Evolutionary conservation across 768 basidiomycete species (phyloP), one percentile per base, ranked within the genome.

Genomic region (Paxillus involutus): DNA sequence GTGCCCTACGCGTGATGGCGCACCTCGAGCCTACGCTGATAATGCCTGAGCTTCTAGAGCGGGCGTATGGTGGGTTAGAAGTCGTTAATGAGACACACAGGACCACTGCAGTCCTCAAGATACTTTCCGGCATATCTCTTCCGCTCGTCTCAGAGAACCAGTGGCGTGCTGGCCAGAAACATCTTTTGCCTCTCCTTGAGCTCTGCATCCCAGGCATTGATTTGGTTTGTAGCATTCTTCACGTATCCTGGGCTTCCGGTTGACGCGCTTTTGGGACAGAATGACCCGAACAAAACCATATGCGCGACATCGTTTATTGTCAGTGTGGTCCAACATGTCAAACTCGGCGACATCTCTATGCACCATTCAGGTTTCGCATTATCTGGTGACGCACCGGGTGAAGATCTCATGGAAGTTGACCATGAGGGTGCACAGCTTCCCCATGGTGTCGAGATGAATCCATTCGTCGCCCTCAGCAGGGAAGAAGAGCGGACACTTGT

Each of bases 71-170:
- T 36, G 94, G 94, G 0, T 75, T 98, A n/a, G 94, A 97, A 66
- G 86, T 88, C 11, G 82, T 98, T 16, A 94, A 95, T 59, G 95
- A 98, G 77, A 98, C 96, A 0, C 93, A 97, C 67, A 77, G 95
- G 39, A 97, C 95, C 4, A 94, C 93, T 2, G 91, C 95, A 1
- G 91, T 93, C 10, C 77, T 98, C 43, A 91, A 88, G 48, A 89
- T 90, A 68, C 79, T 98, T 29, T 82, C 89, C 17, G 86, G 84
- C 2, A 83, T 94, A 26, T 76, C 91, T 16, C 78, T 86, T 4
- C 86, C 92, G 10, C 71, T 98, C 16, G 82, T 90, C 3, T 85
- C 84, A 3, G 89, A 94, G 64, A 81, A 75, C 24, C 64, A 89
- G 29, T 97, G 92, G 87, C 76, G 89, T 5, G 84, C 85, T 8